These are phyloP conservation scores for Apium graveolens DNA, from an alignment of 129 eudicot species.

Conservation along the genomic window DNA sequence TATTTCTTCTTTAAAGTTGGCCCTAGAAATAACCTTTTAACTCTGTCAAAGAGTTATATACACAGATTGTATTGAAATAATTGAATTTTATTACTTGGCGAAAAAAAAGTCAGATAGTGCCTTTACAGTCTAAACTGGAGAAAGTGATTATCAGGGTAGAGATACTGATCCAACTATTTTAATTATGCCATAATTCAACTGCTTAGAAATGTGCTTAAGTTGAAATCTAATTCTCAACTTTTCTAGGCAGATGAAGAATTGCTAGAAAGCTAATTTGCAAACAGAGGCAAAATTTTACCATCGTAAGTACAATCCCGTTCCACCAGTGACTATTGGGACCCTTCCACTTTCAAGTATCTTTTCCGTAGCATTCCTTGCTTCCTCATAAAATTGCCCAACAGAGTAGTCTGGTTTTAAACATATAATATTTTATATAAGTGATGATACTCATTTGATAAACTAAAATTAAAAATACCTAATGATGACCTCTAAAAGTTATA, in stretches of 20 bases:
- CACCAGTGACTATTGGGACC: constrained; percentile 89
- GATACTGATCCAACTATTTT: not conserved
- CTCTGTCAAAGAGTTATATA: not conserved
- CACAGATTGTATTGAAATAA: not conserved
- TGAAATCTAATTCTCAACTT: not conserved
- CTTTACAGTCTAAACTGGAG: not conserved
- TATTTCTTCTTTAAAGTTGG: not conserved
- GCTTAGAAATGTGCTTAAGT: not conserved
- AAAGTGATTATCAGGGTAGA: not conserved
- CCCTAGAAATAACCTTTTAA: not conserved
- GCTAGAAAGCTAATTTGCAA: not conserved
- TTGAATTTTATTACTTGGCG: not conserved
- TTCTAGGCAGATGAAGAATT: not conserved
- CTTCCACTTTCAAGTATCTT: constrained; percentile 64
- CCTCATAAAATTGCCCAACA: constrained; percentile 86
- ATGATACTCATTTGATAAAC: not conserved
- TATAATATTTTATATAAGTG: constrained; percentile 9
- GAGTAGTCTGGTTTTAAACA: constrained; percentile 58
- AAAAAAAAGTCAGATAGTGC: not conserved
- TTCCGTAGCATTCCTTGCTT: constrained; percentile 69
- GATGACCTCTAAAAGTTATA: not conserved
- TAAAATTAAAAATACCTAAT: not conserved
- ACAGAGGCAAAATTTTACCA: constrained; percentile 39
- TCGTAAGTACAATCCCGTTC: constrained; percentile 88
- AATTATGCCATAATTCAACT: not conserved